These are phyloP conservation scores for Trapa incisa DNA, from an alignment of 345 rosid species.

Conservation along the genomic window DNA sequence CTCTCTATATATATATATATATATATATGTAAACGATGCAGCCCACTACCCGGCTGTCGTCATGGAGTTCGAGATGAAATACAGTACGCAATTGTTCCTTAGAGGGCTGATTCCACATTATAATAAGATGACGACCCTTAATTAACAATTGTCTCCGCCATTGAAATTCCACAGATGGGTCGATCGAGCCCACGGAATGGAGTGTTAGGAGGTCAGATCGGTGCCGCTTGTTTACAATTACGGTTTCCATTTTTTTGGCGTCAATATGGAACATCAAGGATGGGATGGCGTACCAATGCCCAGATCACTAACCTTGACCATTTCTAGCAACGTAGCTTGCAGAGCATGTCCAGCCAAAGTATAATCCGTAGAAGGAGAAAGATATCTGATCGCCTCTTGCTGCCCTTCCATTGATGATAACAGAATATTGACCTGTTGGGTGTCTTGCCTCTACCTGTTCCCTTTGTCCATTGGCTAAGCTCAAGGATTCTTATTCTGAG, in stretches of 20 bases:
- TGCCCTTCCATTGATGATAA: background rate
- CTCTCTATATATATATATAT: background rate
- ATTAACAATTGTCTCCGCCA: background rate
- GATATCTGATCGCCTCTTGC: background rate
- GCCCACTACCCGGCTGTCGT: background rate
- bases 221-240: background rate
- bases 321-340: background rate
- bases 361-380: background rate
- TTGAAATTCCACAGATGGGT: background rate
- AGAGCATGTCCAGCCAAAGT: background rate
- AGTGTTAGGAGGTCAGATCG: background rate
- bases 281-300: too few relatives aligned
- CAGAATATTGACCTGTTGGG: background rate
- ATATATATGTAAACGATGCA: background rate
- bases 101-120: background rate
- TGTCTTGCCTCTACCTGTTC: background rate
- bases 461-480: background rate
- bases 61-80: background rate
- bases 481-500: background rate
- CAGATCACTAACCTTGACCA: background rate
- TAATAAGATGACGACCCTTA: background rate
- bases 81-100: background rate
- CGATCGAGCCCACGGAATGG: background rate
- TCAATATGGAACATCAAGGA: background rate
- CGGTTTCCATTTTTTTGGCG: background rate